Evolutionary conservation across 1,139 yeast species (phyloP), one percentile per base, ranked within the genome.

Genomic region (Taphrina wiesneri): DNA sequence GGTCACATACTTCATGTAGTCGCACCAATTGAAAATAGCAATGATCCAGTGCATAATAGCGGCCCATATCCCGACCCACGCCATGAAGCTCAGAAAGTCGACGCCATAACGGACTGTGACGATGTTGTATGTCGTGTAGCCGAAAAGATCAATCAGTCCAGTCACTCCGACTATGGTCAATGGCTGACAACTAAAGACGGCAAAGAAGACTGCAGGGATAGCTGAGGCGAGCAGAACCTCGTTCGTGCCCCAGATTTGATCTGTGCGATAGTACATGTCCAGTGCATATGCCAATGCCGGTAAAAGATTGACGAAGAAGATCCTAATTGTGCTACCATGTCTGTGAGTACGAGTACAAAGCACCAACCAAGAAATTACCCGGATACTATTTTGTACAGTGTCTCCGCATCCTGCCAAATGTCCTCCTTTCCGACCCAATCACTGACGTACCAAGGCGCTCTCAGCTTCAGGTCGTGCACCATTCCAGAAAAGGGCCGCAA

Each of bases 271-370:
- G 75, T 90, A 91, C 97, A 92, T 88, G 75, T 93, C 99, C 74
- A 91, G 97, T 0, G 98, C 96, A 80, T 93, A 93, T 0, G 98
- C 97, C 56, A 93, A 83, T 0, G 98, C 98, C 0, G 99, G 99
- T 34, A 93, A 79, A 53, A 93, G 66, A 59, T 62, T 67, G 51
- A 56, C 59, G 39, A 62, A 46, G 65, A 43, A 52, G 39, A 61
- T 62, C 32, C 64, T 45, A 11, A 60, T 41, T 19, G 65, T 62
- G 26, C 51, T 56, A 41, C 25, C 21, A 7, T 19, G 34, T n/a
- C 23, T 23, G n/a, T 19, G 11, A 34, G 26, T 19, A 34, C 32
- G 17, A 25, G 51, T 15, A 7, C 11, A 13, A 36, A 3, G 11
- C 25, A 19, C 17, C 45, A n/a, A 3, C 21, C 13, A 70, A 19